A percentile compares a stretch with the other conserved stretches of the same genome.
Evolutionary conservation across 164 flowering plant genomes (phyloP).

Genomic region (Aristolochia fimbriata): DNA sequence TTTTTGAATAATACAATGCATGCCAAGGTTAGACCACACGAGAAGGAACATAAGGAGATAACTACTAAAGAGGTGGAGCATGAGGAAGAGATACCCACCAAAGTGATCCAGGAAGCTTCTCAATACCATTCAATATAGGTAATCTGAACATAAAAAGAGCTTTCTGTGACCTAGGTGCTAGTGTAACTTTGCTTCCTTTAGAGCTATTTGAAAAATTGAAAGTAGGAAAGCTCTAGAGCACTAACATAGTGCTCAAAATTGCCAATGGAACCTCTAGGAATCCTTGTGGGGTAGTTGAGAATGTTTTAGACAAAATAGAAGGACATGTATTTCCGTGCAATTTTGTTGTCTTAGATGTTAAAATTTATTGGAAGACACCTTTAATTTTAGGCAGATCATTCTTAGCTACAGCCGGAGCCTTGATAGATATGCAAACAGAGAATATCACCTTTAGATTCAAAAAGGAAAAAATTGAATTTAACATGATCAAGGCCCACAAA

Average conservation of each 20-base stretch:
- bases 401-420: background rate
- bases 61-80: background rate
- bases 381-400: background rate
- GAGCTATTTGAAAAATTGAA: too few species aligned
- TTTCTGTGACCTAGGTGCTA: background rate
- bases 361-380: background rate
- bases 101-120: background rate
- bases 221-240: background rate
- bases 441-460: background rate
- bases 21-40: too few species aligned
- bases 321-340: background rate
- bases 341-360: too few species aligned
- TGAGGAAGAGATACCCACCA: too few species aligned
- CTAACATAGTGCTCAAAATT: background rate
- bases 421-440: background rate
- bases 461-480: background rate
- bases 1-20: too few species aligned
- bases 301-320: background rate
- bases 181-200: background rate
- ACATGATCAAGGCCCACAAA: too few species aligned
- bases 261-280: background rate
- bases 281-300: background rate
- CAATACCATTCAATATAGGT: background rate
- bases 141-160: background rate
- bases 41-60: too few species aligned